Evolutionary conservation across 441 rosid species (phyloP).

Genomic region (Theobroma grandiflorum): DNA sequence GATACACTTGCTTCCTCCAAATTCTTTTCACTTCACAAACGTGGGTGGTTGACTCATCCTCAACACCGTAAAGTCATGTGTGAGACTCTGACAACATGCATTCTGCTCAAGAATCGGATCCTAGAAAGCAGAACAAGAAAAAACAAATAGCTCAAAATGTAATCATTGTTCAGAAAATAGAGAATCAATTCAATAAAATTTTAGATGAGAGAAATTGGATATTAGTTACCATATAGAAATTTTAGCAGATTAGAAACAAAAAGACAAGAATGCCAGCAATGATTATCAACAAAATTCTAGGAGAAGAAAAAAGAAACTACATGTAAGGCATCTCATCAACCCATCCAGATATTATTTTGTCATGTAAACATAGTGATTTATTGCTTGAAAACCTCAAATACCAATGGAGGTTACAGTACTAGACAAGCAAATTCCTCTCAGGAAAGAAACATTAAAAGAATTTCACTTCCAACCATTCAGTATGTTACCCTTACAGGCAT

Average conservation of each 20-base stretch:
- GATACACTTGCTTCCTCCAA: background rate
- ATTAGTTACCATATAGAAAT: background rate
- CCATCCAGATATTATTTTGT: background rate
- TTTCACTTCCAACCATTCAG: background rate
- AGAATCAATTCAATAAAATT: background rate
- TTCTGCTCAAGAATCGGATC: background rate
- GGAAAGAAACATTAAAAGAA: constrained; percentile 14
- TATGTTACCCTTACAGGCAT: background rate
- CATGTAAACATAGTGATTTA: background rate
- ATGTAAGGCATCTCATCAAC: background rate
- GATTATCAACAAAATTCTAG: background rate
- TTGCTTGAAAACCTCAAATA: background rate
- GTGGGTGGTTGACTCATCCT: background rate
- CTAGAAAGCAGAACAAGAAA: background rate
- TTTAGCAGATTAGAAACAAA: background rate
- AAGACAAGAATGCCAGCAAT: background rate
- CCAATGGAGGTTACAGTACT: constrained; percentile 4
- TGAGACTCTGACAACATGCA: background rate
- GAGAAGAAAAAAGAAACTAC: background rate
- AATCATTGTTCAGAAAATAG: background rate
- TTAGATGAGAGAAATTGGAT: background rate
- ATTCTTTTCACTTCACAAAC: background rate
- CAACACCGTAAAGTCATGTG: background rate
- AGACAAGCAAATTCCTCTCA: background rate
- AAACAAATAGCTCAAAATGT: background rate